A percentile compares a stretch with the other conserved stretches of the same genome.
phyloP scores from a whole-genome alignment of 768 basidiomycete genomes.

The Kwoniella pini region DNA sequence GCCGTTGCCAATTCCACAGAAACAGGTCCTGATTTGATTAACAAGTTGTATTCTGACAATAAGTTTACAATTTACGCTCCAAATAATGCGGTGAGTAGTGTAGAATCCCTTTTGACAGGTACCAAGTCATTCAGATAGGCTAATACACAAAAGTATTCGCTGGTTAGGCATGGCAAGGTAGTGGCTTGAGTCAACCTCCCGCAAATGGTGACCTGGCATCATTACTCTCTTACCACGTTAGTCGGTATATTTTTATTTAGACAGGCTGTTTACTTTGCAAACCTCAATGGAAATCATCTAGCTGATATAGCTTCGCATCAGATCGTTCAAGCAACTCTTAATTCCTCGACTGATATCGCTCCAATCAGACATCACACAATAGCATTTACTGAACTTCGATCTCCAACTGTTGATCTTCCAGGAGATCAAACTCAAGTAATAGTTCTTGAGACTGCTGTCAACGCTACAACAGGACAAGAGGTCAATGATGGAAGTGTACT shows the following conservation, averaged over 20 bases:
- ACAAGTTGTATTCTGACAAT: constrained; percentile 22
- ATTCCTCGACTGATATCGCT: constrained; percentile 32
- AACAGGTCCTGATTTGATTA: constrained; percentile 12
- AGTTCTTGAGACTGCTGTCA: constrained; percentile 29
- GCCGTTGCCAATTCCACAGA: constrained; percentile 1
- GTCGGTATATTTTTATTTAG: constrained; percentile 7
- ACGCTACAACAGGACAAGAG: constrained; percentile 9
- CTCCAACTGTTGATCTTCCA: constrained; percentile 21
- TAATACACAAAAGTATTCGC: too few species aligned
- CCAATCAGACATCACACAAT: constrained; percentile 34
- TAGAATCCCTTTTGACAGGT: too few species aligned
- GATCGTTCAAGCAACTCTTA: constrained; percentile 32
- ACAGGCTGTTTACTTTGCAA: too few species aligned
- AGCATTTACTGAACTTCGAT: constrained; percentile 29
- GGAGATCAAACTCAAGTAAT: constrained; percentile 36
- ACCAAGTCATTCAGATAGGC: too few species aligned
- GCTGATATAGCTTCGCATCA: too few species aligned
- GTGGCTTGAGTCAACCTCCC: constrained; percentile 7
- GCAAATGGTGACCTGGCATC: constrained; percentile 20
- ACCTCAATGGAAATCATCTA: too few species aligned
- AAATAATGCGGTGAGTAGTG: constrained; percentile 26
- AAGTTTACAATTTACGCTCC: constrained; percentile 32
- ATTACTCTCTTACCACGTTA: constrained; percentile 32
- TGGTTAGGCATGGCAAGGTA: constrained; percentile 19
- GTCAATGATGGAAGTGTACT: constrained; percentile 12